These are phyloP conservation scores for Mytilinidion resinicola DNA, from an alignment of 495 filamentous ascomycete species.

Conservation along the genomic window DNA sequence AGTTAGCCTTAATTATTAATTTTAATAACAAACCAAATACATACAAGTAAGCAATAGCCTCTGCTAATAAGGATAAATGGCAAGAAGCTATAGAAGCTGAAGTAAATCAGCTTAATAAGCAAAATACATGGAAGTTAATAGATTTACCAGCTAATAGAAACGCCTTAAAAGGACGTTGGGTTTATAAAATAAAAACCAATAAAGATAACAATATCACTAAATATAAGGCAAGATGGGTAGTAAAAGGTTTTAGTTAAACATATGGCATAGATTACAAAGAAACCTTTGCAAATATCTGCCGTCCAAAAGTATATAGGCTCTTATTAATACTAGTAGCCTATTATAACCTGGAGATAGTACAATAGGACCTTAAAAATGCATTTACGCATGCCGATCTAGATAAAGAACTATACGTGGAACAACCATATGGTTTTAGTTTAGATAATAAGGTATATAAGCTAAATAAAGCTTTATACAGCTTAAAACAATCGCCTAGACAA, in stretches of 20 bases:
- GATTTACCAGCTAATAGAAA: slow-evolving; percentile 15
- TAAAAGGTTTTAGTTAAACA: slow-evolving; percentile 25
- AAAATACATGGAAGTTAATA: slow-evolving; percentile 8
- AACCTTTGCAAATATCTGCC: slow-evolving; percentile 24
- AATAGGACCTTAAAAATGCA: slow-evolving; percentile 25
- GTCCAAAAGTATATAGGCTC: slow-evolving; percentile 5
- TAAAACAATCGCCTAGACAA: slow-evolving; percentile 21
- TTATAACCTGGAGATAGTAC: slow-evolving; percentile 30
- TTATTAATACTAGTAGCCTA: slow-evolving; percentile 15
- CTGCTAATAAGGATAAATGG: not conserved
- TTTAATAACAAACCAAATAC: not conserved
- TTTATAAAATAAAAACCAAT: slow-evolving; percentile 24
- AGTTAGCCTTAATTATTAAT: not conserved
- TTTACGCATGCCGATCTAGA: too few species aligned
- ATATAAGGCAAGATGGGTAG: slow-evolving; percentile 27
- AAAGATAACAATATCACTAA: slow-evolving; percentile 5
- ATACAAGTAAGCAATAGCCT: not conserved
- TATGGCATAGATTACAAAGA: slow-evolving; percentile 29
- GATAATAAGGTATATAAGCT: slow-evolving; percentile 7
- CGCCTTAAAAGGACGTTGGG: slow-evolving; percentile 4
- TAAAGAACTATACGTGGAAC: too few species aligned
- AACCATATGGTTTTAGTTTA: too few species aligned
- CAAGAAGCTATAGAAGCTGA: not conserved
- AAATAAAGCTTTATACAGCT: slow-evolving; percentile 15
- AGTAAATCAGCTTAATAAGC: not conserved